These are phyloP conservation scores for Myochromella boudieri DNA, from an alignment of 768 basidiomycete genomes.

Conservation along the genomic window DNA sequence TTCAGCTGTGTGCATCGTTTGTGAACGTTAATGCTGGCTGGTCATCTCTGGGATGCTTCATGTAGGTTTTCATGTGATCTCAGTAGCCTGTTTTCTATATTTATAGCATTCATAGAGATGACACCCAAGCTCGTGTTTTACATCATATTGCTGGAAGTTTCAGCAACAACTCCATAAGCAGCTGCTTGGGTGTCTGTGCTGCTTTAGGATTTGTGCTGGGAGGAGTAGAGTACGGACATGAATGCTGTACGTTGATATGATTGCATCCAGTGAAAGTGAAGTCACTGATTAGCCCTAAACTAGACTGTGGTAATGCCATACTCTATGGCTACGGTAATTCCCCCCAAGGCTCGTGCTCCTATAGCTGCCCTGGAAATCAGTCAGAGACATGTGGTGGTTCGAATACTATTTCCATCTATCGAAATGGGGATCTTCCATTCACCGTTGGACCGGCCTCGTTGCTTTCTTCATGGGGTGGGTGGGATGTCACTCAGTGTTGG, in stretches of 20 bases:
- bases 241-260: slow-evolving; percentile 20
- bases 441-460: slow-evolving; percentile 16
- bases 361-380: slow-evolving; percentile 17
- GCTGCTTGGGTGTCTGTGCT: slow-evolving; percentile 18
- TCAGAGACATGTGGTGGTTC: slow-evolving; percentile 21
- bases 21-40: background rate
- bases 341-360: slow-evolving; percentile 6
- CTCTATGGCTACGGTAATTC: slow-evolving; percentile 15
- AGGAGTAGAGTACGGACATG: slow-evolving; percentile 20
- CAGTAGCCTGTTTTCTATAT: background rate
- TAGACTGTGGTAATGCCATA: slow-evolving; percentile 22
- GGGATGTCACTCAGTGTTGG: slow-evolving; percentile 17
- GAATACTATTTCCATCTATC: slow-evolving; percentile 19
- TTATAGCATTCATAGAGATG: slow-evolving; percentile 9
- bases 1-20: background rate
- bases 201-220: slow-evolving; percentile 15
- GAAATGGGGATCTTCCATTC: slow-evolving; percentile 16
- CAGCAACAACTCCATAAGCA: slow-evolving; percentile 16
- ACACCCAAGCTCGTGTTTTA: slow-evolving; percentile 7
- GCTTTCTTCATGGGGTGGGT: slow-evolving; percentile 11
- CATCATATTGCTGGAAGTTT: slow-evolving; percentile 13
- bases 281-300: background rate
- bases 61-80: background rate
- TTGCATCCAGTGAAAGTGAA: background rate
- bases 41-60: slow-evolving; percentile 1